Base-by-base conservation (phyloP, 2,329 filamentous ascomycete genomes). In the Penicillium janthinellum region DNA sequence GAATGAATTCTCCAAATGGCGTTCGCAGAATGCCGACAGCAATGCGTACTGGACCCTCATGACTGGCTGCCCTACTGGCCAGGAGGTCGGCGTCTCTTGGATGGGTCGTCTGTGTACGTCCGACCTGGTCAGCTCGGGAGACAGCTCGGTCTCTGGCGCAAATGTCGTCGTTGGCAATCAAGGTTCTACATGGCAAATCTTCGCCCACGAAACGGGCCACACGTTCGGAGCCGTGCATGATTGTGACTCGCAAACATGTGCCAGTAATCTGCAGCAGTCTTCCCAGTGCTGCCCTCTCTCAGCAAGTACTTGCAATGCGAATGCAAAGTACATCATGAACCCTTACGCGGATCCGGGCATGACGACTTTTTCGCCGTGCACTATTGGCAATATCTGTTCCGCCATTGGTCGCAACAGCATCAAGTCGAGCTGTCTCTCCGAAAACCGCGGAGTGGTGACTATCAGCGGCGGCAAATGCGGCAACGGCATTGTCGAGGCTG, bases 191-290 rank as follows among this genome's bases (percentile, higher is more conserved):
- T 98, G 94, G 94, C 92, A 97, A 74, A 90, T 98, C 59, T 91
- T 98, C 76, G 94, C 94, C 34, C 94, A 98, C 73, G 94, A 98
- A 77, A 88, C 89, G 3, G 94, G 93, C 1, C 94, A 98, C 75
- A 98, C 92, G 0, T 98, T 96, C 75, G 94, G 94, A 48, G 95
- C 94, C 5, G 92, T 97, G 10, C 95, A 99, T 76, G 95, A 99
- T 77, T 99, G 95, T 76, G 90, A 86, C 2, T 73, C 80, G 0
- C 63, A 76, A n/a, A 84, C 89, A 2, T 98, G 94, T 73, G 69
- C 71, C 6, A 83, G 91, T 60, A 82, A 85, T 20, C 85, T 86
- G 1, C 83, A 88, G 64, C 81, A 77, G 56, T 80, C 85, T 1
- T 86, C 87, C 44, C 84, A 87, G 71, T 99, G 95, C 76, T 99